Base-by-base conservation (phyloP, 176 grass and related monocot genomes). In the Hyparrhenia diplandra region DNA sequence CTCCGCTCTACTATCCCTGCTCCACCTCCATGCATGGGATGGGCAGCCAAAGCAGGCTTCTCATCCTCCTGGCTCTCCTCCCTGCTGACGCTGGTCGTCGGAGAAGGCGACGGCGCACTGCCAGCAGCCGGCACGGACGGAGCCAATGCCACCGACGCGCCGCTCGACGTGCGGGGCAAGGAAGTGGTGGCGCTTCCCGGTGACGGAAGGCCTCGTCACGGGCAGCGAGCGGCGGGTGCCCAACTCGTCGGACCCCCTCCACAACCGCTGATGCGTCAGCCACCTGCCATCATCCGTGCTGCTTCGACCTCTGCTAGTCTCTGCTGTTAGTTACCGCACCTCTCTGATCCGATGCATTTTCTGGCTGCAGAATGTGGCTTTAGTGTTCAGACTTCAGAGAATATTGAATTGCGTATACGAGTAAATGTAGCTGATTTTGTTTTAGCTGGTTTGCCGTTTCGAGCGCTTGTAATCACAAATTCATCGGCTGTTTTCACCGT, bases 191-290 rank as follows among this genome's bases (percentile, higher is more conserved):
- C 75, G 84, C 58, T 60, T 86, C 80, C 78, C 79, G 70, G 71
- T 87, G 47, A 69, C 67, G 68, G 91, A 86, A 6, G 91, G 64
- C 63, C 70, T 91, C 37, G 67, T 94, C 82, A 30, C 85, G 18
- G 43, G 87, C 85, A 97, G 89, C 81, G 89, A 90, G 74, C 83
- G 89, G 63, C 65, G 84, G 66, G 94, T 94, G 55, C 94, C 94
- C 66, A 94, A 94, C 80, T 81, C 87, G 66, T 94, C 94, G 4
- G 94, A 94, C 71, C 94, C 94, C 37, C 91, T 94, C 28, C 94
- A 97, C 87, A 94, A 97, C 55, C 94, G 94, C 36, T 91, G 92
- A 89, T 42, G 4, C 32, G 67, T 6, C 49, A 8, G 18, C 10
- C 5, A 25, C 25, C 65, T 30, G 24, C 7, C 8, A 37, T 27